Evolutionary conservation across 495 filamentous ascomycete genomes (phyloP), one percentile per base, ranked within the genome.

Genomic region (Penicillium longicatenatum): DNA sequence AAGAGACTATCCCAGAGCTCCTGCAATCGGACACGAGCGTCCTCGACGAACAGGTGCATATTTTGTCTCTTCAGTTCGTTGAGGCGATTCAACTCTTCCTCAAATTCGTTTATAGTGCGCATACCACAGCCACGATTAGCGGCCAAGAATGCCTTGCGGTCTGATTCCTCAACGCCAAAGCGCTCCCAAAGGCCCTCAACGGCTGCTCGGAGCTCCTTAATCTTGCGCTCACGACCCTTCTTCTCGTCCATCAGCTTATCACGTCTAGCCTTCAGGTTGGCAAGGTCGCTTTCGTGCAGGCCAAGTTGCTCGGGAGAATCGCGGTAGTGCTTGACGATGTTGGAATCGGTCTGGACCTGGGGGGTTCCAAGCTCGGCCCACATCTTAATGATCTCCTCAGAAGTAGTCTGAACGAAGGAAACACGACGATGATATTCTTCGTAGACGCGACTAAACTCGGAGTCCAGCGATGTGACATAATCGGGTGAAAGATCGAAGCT

Each of bases 301-400:
- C 94, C 94, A 6, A 99, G 80, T 68, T 97, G 93, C 68, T 98
- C 94, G 1, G 94, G 94, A 1, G 90, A 82, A 47, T 97, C 89
- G 56, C 89, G 88, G 62, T 94, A 93, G 64, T 86, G 86, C 66
- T 97, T 89, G 46, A 99, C 86, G 57, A 99, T 93, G 19, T 79
- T 79, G 43, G 77, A 80, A 66, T 98, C 94, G n/a, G 91, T 93
- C 67, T 98, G 93, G 16, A 88, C 90, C 69, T 93, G 91, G 3
- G 94, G 91, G 9, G 87, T 93, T 22, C 95, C 94, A 19, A 99
- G 82, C 67, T 99, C 94, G 1, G 91, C 91, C 92, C 94, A 99
- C 3, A 98, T 81, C 63, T 89, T 89, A 67, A 99, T 92, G 50
- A 96, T 92, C 47, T 96, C 87, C 59, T 95, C 90, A 4, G 84